Evolutionary conservation across 2,329 filamentous ascomycete genomes (phyloP), one percentile per base, ranked within the genome.

Genomic region (Dothidotthia symphoricarpi): DNA sequence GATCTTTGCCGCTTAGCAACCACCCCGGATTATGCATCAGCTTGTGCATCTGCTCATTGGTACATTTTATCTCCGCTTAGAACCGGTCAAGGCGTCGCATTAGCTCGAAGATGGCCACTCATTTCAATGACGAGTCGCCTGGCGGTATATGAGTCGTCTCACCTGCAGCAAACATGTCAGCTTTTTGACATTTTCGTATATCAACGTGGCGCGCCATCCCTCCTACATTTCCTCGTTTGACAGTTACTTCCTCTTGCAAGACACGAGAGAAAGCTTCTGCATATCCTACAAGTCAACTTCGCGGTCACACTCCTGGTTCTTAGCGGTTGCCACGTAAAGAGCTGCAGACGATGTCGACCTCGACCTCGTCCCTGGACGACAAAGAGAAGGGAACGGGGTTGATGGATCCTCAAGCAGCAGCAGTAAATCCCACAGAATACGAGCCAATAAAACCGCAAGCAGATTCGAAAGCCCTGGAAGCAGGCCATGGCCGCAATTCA

Each of bases 361-460:
- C 58, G 14, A 37, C 50, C 10, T 50, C 50, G 17, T 59, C 55
- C 7, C 34, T 57, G 5, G 31, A 45, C 12, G 56, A 62, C 33
- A 65, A 64, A 42, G 67, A 70, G 49, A 68, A 67, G 37, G 64
- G 64, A 1, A 61, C 63, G 43, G 56, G 53, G 14, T 45, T 66
- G 11, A 59, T 50, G 28, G 67, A 70, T 38, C 59, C 57, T 3
- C 55, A 67, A 22, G 63, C 54, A 2, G 62, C 62, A 36, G 56
- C 57, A 27, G 37, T 61, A 33, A 49, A 54, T 26, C 61, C 61
- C 5, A 65, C 58, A 42, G 56, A 68, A 27, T 59, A 66, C 28
- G 67, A 69, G 48, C 65, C 71, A 17, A 64, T 72, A 33, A 64
- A 68, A 36, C 50, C 55, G 14, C 62, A 66, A 14, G 55, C 48